phyloP scores from a whole-genome alignment of 2,329 filamentous ascomycete genomes.

The Thelonectria olida region DNA sequence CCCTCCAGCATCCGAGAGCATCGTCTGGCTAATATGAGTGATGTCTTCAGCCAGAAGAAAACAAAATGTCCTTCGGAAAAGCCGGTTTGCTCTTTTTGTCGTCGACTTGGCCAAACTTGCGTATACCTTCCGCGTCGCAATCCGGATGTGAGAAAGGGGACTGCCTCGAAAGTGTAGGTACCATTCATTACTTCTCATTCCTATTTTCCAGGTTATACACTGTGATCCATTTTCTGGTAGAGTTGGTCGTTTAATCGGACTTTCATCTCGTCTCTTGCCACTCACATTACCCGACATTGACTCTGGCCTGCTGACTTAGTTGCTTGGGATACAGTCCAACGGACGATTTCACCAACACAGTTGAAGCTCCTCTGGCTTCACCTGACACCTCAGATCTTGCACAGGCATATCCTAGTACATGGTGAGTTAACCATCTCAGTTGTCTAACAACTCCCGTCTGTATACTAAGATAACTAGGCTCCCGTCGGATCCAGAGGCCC shows the following conservation, averaged over 20 bases:
- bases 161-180: neutral
- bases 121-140: constrained; percentile 33
- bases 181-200: too few species aligned
- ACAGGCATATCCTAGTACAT: neutral
- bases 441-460: neutral
- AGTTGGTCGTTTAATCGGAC: too few species aligned
- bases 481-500: constrained; percentile 25
- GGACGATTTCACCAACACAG: neutral
- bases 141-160: neutral
- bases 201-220: too few species aligned
- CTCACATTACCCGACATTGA: too few species aligned
- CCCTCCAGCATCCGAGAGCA: too few species aligned
- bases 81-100: constrained; percentile 34
- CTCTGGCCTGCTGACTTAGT: too few species aligned
- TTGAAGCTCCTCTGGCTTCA: neutral
- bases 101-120: constrained; percentile 26
- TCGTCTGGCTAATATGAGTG: neutral
- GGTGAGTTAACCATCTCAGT: neutral
- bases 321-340: too few species aligned
- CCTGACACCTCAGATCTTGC: neutral
- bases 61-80: constrained; percentile 39
- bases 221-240: too few species aligned
- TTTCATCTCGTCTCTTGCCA: too few species aligned
- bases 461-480: constrained; percentile 5
- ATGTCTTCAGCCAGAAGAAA: constrained; percentile 31